Evolutionary conservation across 2,329 filamentous ascomycete species (phyloP), one percentile per base, ranked within the genome.

Genomic region (Lachnellula cervina): DNA sequence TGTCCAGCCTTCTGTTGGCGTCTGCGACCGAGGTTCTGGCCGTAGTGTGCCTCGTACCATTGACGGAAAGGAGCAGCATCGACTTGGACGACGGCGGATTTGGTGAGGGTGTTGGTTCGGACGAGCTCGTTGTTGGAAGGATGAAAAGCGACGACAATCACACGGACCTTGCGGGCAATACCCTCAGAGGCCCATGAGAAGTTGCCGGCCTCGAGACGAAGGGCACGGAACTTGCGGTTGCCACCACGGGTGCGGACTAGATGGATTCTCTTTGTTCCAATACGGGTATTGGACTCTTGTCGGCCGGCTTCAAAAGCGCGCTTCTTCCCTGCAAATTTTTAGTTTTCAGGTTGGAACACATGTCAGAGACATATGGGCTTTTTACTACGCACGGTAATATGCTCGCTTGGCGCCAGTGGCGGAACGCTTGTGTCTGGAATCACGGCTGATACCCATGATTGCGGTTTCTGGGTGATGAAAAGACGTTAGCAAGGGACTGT

Each of bases 31-130:
- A 99, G 75, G 71, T 82, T 71, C 78, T 90, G 84, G 75, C 94
- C 94, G 85, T 99, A 99, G 88, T 99, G 94, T 69, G 94, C 90
- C 87, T 99, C 94, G 81, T 96, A 99, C 94, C 94, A 99, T 82
- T 97, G 93, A 77, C 94, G 86, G 90, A 99, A 99, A 69, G 94
- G 94, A 64, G 94, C 90, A 71, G 95, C 94, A 79, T 99, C 94
- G 80, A 99, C 82, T 84, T 99, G 94, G 77, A 99, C 90, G 73
- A 99, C 90, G 80, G 94, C 94, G 74, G 90, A 90, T 82, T 92
- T 95, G 84, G 94, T 99, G 77, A 99, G 86, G 82, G 94, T 97
- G 88, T 99, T 99, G 80, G 94, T 99, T 75, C 94, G 94, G 83
- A 99, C 92, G 71, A 99, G 86, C 83, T 99, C 94, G 90, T 99